Conservation (phyloP, 208 protist species). For the Trypanosoma brucei region DNA sequence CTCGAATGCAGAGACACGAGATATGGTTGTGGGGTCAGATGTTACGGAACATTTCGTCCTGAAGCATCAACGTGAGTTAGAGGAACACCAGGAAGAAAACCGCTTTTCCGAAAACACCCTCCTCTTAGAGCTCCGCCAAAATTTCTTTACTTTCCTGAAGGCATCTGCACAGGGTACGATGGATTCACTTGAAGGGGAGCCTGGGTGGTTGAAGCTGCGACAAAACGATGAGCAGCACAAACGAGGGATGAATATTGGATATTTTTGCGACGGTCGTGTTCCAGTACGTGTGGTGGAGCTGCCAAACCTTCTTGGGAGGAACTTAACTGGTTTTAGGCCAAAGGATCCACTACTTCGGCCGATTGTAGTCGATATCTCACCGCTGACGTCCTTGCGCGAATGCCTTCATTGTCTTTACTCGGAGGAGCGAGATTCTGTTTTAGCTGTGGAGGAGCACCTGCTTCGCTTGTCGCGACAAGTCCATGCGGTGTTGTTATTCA, state of each 20-base stretch:
- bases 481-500: constrained; percentile 63
- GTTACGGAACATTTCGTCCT: constrained; percentile 56
- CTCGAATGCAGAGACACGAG: constrained; percentile 26
- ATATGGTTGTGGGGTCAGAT: constrained; percentile 65
- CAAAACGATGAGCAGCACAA: not conserved
- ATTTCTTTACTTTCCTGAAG: constrained; percentile 41
- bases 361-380: constrained; percentile 67
- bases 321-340: constrained; percentile 1
- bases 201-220: constrained; percentile 3
- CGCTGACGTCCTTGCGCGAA: constrained; percentile 27
- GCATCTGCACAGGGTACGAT: constrained; percentile 59
- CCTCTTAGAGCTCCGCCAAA: constrained; percentile 34
- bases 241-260: constrained; percentile 10
- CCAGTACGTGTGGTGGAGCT: constrained; percentile 53
- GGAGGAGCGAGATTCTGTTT: constrained; percentile 3
- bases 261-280: constrained; percentile 14
- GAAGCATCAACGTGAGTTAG: constrained; percentile 57
- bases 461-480: constrained; percentile 48
- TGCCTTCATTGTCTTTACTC: constrained; percentile 35
- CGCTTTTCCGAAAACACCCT: constrained; percentile 21
- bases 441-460: constrained; percentile 58
- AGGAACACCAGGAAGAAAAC: constrained; percentile 30
- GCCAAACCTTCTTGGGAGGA: constrained; percentile 32
- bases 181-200: constrained; percentile 15
- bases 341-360: constrained; percentile 38